These are phyloP conservation scores for Microcyclosporella mali DNA, from an alignment of 2,329 filamentous ascomycete species.

Conservation along the genomic window DNA sequence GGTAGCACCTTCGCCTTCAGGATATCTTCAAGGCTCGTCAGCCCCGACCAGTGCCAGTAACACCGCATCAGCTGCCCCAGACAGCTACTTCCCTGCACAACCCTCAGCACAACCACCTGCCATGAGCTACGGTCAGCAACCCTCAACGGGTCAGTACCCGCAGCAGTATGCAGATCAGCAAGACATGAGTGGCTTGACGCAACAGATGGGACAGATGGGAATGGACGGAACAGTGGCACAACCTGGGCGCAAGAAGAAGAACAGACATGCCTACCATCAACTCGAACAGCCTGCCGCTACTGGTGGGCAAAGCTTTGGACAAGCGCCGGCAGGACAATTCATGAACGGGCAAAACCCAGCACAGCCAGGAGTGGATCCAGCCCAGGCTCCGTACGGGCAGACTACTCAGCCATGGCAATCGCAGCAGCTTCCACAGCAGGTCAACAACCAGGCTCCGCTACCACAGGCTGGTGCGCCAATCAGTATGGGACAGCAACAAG, in stretches of 20 bases:
- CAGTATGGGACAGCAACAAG: constrained; percentile 25
- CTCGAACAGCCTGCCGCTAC: constrained; percentile 63
- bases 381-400: constrained; percentile 32
- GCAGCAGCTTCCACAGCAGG: constrained; percentile 20
- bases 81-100: constrained; percentile 40
- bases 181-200: constrained; percentile 48
- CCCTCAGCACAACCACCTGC: constrained; percentile 17
- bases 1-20: constrained; percentile 39
- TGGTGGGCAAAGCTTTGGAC: constrained; percentile 60
- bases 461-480: constrained; percentile 24
- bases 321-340: constrained; percentile 57
- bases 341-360: constrained; percentile 43
- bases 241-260: constrained; percentile 68
- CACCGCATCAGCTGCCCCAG: constrained; percentile 12
- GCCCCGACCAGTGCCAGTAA: constrained; percentile 4
- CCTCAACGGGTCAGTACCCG: constrained; percentile 11
- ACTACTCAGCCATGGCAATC: constrained; percentile 33
- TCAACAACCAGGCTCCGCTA: constrained; percentile 14
- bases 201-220: constrained; percentile 73
- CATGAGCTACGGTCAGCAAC: constrained; percentile 20
- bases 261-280: constrained; percentile 85
- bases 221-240: constrained; percentile 50
- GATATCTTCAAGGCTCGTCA: constrained; percentile 40
- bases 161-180: constrained; percentile 22
- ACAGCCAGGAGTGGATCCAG: constrained; percentile 18